Evolutionary conservation across 73 alveolate genomes (phyloP).

Genomic region (Paramecium sonneborni): DNA sequence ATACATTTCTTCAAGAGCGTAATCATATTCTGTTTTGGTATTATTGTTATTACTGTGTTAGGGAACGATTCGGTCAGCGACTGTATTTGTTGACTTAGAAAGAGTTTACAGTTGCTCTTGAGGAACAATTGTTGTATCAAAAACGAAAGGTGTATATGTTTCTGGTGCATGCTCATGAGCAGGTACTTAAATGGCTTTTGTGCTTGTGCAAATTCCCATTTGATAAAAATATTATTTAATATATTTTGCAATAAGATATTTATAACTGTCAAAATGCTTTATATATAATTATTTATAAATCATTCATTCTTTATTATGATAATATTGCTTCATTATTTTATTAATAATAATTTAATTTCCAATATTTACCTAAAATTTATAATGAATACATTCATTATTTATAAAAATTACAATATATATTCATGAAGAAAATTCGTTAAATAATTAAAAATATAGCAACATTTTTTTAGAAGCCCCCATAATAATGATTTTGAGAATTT

Average conservation of each 20-base stretch:
- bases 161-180: background rate
- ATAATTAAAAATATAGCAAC: background rate
- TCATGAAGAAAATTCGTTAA: background rate
- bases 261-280: background rate
- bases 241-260: background rate
- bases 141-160: background rate
- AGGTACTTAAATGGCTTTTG: background rate
- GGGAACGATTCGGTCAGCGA: background rate
- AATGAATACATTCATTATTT: no score
- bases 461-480: background rate
- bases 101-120: background rate
- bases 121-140: background rate
- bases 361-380: no score
- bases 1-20: background rate
- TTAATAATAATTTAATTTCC: no score
- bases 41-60: background rate
- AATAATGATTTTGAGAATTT: background rate
- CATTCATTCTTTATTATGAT: no score
- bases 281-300: background rate
- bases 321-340: background rate
- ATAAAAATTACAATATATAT: no score
- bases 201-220: constrained; percentile 9
- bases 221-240: background rate
- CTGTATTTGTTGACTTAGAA: background rate
- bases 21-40: background rate